phyloP scores from a whole-genome alignment of 495 filamentous ascomycete species.

The Penicillium desertorum region DNA sequence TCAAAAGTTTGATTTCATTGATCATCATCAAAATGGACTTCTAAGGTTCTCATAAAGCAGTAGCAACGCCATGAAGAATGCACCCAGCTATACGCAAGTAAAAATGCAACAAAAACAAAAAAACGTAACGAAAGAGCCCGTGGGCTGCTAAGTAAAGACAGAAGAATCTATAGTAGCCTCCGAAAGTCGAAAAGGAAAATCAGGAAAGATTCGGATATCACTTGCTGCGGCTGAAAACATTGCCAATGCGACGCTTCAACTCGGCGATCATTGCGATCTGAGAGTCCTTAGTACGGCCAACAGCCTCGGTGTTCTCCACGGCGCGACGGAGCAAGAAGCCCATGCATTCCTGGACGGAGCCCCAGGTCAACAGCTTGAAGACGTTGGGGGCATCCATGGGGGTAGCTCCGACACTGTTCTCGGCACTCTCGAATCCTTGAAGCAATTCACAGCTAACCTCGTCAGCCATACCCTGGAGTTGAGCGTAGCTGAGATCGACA shows the following conservation, averaged over 20 bases:
- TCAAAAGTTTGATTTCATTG: constrained; percentile 10
- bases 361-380: constrained; percentile 93
- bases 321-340: constrained; percentile 85
- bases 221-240: constrained; percentile 35
- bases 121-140: constrained; percentile 6
- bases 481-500: constrained; percentile 76
- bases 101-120: constrained; percentile 9
- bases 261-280: constrained; percentile 72
- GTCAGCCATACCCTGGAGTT: constrained; percentile 96
- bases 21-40: constrained; percentile 17
- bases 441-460: constrained; percentile 86
- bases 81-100: constrained; percentile 19
- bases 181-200: constrained; percentile 6
- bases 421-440: constrained; percentile 45
- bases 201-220: constrained; percentile 14
- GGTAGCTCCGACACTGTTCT: constrained; percentile 19
- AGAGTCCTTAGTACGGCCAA: constrained; percentile 71
- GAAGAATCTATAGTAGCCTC: constrained; percentile 4
- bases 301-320: constrained; percentile 89
- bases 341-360: constrained; percentile 87
- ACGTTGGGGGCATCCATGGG: constrained; percentile 55
- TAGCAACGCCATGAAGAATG: constrained; percentile 13
- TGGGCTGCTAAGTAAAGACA: constrained; percentile 12
- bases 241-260: constrained; percentile 61
- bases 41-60: neutral